Conservation (phyloP, 495 filamentous ascomycete species). For the Aspergillus taichungensis region DNA sequence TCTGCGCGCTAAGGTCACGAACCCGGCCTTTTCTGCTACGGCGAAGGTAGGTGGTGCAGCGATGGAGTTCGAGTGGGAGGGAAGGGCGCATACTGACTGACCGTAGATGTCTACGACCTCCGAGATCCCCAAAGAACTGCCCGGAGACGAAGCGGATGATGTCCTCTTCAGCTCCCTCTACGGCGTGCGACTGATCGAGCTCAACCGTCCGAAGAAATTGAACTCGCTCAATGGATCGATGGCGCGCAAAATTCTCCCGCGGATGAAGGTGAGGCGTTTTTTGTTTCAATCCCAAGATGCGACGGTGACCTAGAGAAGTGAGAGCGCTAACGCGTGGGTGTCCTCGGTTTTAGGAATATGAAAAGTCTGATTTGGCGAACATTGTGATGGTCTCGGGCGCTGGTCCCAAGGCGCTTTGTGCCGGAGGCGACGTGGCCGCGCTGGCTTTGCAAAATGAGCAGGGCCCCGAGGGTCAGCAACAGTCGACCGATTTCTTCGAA, state of each 20-base stretch:
- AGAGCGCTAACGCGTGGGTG: too few species aligned
- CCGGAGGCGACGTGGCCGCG: slow-evolving; percentile 79
- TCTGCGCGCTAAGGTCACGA: slow-evolving; percentile 72
- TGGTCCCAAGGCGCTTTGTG: slow-evolving; percentile 78
- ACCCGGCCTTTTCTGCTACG: slow-evolving; percentile 47
- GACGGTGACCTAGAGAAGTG: too few species aligned
- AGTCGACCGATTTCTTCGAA: slow-evolving; percentile 75
- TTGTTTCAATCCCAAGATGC: background rate
- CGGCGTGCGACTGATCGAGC: slow-evolving; percentile 84
- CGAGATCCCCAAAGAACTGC: slow-evolving; percentile 42
- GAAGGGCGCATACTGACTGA: background rate
- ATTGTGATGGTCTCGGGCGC: slow-evolving; percentile 86
- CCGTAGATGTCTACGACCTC: slow-evolving; percentile 50
- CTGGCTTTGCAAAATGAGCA: slow-evolving; percentile 64
- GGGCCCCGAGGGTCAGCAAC: slow-evolving; percentile 55
- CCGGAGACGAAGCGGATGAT: slow-evolving; percentile 74
- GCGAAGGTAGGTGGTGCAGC: slow-evolving; percentile 26
- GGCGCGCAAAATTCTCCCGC: slow-evolving; percentile 81
- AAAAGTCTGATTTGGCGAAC: slow-evolving; percentile 87
- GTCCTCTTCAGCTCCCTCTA: slow-evolving; percentile 83
- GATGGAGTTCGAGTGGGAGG: background rate
- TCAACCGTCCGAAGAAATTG: slow-evolving; percentile 83
- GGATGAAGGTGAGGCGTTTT: slow-evolving; percentile 49
- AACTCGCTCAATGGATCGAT: slow-evolving; percentile 92
- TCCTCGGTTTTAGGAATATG: slow-evolving; percentile 57